Evolutionary conservation across 169 alveolate genomes (phyloP), one percentile per base, ranked within the genome.

Genomic region (Eimeria maxima): DNA sequence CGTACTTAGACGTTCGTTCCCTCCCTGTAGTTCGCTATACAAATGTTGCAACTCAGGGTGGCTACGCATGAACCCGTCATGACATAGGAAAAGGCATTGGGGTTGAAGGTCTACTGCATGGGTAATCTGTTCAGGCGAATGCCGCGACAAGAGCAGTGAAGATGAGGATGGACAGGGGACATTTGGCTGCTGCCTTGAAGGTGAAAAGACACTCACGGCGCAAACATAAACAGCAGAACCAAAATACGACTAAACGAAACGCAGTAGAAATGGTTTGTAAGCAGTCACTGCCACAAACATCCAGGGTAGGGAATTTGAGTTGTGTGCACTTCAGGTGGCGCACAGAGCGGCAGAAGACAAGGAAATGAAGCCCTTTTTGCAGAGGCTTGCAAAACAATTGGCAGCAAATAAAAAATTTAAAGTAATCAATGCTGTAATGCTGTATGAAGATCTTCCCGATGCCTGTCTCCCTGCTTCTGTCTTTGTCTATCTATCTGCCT

Each of bases 331-430:
- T 22, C 4, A 76, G 87, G 57, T 76, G 6, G 87, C 57, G 0
- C 33, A 47, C 16, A 76, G 29, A n/a, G 87, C 87, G 1, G 57
- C 87, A 27, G 33, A 38, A 14, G n/a, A n/a, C 47, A 47, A 76
- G 13, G 45, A 76, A 24, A 22, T 76, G 57, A 38, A 47, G 14
- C 87, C 87, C 27, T 76, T 76, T n/a, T 16, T 76, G 87, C 87
- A 76, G 87, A 47, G 45, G 87, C 87, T 76, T 8, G 87, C 87
- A 27, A 13, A 76, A 4, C 87, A 76, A n/a, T 33, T 76, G 87
- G 87, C 87, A 42, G 57, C 87, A 29, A 47, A 42, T 29, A 33
- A 76, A 42, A n/a, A 33, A 27, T 76, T 76, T 22, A 42, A 76
- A 47, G 87, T 76, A 76, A 8, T 24, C 13, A n/a, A 27, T 76